These are phyloP conservation scores for Seiridium unicorne DNA, from an alignment of 2,329 filamentous ascomycete species.

Conservation along the genomic window DNA sequence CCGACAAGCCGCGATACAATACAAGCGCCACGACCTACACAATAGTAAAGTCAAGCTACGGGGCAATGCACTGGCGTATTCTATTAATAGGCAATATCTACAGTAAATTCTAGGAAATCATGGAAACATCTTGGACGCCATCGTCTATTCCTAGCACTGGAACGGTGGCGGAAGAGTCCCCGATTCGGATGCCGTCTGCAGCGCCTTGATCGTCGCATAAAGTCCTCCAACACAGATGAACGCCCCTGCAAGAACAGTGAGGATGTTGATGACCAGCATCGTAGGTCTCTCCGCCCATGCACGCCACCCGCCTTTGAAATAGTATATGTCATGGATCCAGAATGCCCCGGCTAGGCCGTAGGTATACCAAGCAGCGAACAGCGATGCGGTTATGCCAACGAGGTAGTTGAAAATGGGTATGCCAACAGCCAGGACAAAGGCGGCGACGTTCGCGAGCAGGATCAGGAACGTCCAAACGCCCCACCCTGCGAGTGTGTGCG, in stretches of 20 bases:
- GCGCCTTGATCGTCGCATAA: conserved; percentile 44
- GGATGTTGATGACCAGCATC: conserved; percentile 35
- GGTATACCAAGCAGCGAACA: conserved; percentile 54
- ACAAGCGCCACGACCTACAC: no score
- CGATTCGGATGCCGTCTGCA: conserved; percentile 18
- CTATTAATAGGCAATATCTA: no score
- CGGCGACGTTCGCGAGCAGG: conserved; percentile 41
- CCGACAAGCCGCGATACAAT: no score
- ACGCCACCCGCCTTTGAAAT: conserved; percentile 35
- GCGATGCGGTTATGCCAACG: conserved; percentile 45
- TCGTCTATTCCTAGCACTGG: conserved; percentile 16
- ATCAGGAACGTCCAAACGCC: conserved; percentile 44
- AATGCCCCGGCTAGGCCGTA: conserved; percentile 52
- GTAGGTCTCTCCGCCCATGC: conserved; percentile 35
- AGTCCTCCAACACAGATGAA: conserved; percentile 48
- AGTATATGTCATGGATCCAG: conserved; percentile 48
- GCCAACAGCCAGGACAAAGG: conserved; percentile 41
- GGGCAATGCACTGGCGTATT: no score
- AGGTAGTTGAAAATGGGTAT: conserved; percentile 55
- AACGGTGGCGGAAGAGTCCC: conserved; percentile 23
- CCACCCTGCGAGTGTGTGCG: conserved; percentile 45
- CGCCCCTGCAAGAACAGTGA: conserved; percentile 42
- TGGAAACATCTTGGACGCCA: no score
- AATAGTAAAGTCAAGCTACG: no score
- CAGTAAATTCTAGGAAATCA: no score